phyloP scores from a whole-genome alignment of 2,329 filamentous ascomycete species.

The Penicillium expansum region DNA sequence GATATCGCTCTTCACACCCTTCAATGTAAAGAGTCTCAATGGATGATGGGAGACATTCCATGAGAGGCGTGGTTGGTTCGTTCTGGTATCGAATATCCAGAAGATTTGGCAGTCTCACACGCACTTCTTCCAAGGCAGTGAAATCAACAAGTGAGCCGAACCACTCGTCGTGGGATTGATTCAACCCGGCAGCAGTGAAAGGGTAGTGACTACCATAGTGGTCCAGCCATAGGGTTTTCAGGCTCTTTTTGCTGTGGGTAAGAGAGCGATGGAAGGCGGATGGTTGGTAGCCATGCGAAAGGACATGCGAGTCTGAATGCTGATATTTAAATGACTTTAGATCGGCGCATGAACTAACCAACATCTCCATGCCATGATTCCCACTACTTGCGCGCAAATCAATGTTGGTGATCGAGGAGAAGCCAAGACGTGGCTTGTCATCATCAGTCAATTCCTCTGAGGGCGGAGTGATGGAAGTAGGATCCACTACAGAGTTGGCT shows the following conservation, averaged over 20 bases:
- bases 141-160: conserved; percentile 31
- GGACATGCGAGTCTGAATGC: conserved; percentile 30
- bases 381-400: conserved; percentile 28
- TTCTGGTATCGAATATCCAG: conserved; percentile 29
- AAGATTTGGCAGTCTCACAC: conserved; percentile 33
- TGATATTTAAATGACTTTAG: conserved; percentile 33
- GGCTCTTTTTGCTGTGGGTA: conserved; percentile 21
- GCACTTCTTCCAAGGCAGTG: conserved; percentile 26
- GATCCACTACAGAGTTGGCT: conserved; percentile 29
- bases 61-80: conserved; percentile 24
- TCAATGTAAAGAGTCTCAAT: conserved; percentile 29
- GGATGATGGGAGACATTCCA: conserved; percentile 24
- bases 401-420: conserved; percentile 26
- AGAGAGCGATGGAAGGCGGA: conserved; percentile 27
- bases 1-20: conserved; percentile 27
- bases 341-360: conserved; percentile 24
- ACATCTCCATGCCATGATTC: conserved; percentile 22
- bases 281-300: conserved; percentile 27
- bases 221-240: conserved; percentile 32
- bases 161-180: conserved; percentile 33
- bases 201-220: conserved; percentile 27
- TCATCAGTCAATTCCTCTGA: neutral
- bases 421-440: neutral
- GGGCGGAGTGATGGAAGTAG: neutral
- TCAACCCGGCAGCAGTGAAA: conserved; percentile 29